Base-by-base conservation (phyloP, 2,329 filamentous ascomycete species). In the Hypoxylon sp. region DNA sequence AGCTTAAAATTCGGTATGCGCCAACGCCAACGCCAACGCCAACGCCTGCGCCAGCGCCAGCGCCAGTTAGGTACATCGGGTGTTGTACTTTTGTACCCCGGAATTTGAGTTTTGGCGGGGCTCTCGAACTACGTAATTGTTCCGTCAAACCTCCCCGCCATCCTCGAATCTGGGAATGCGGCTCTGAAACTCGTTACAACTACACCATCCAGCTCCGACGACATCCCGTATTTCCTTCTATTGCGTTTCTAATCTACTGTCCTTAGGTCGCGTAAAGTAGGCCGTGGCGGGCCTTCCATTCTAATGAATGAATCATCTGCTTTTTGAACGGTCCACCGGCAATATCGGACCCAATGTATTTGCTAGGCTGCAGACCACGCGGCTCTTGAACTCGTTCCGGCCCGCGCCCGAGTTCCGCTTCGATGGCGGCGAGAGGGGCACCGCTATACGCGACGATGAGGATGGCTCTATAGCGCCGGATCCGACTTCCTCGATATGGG, bases 251-350 rank as follows among this genome's bases (percentile, higher is more conserved):
- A 14, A 40, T 51, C 3, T 33, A 22, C 20, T 49, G 0, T 31
- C 50, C 25, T 51, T 61, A 31, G 7, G 7, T 48, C 22, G 2
- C n/a, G 58, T 53, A 31, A 44, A 53, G 31, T 55, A 72, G 64
- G 46, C 48, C 62, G 13, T 48, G 1, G 13, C 4, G 57, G 64
- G 64, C 65, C 64, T 64, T 62, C 42, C 22, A 50, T 57, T 37
- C 60, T 59, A 27, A 68, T 72, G 81, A 79, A 95, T 94, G 90
- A 91, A 92, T 89, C 84, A 88, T 78, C 89, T 91, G 79, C 84
- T 97, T 68, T 85, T 96, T 80, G 89, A 92, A 79, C 90, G 94
- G 82, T 90, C 92, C 78, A 85, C 90, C 69, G 93, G 93, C 81
- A 86, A 86, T 75, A 81, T 93, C 66, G 82, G 84, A 71, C 88